phyloP scores from a whole-genome alignment of 768 basidiomycete species.

The Pilatotrama ljubarskyi region DNA sequence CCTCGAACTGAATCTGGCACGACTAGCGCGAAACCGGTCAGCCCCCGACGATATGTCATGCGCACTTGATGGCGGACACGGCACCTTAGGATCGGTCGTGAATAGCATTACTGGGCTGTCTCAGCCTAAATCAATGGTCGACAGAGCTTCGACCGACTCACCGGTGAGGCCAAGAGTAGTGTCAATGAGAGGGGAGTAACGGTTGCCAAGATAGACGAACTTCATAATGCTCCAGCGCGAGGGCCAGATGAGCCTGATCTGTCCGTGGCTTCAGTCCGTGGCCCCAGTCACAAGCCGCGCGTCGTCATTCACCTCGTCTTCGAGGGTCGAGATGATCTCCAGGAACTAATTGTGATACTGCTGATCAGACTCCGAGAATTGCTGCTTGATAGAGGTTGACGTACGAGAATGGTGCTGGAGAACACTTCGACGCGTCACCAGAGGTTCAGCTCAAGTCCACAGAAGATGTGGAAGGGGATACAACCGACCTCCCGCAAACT shows the following conservation, averaged over 20 bases:
- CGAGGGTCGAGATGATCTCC: not conserved
- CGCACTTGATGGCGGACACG: not conserved
- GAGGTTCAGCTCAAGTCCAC: not conserved
- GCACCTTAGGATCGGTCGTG: not conserved
- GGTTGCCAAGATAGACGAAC: not conserved
- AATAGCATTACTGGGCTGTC: not conserved
- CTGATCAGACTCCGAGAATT: not conserved
- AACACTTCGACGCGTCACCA: not conserved
- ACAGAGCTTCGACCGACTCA: not conserved
- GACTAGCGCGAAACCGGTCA: not conserved
- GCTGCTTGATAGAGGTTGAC: too few species aligned
- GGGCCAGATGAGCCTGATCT: conserved; percentile 7
- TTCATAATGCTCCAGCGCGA: conserved; percentile 5
- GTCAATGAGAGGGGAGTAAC: conserved; percentile 8
- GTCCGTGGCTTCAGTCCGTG: not conserved
- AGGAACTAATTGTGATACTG: not conserved
- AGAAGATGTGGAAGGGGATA: not conserved
- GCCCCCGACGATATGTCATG: too few species aligned
- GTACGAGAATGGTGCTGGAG: not conserved
- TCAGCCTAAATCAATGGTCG: too few species aligned
- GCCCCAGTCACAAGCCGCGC: too few species aligned
- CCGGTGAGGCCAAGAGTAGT: not conserved
- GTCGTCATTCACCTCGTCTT: not conserved
- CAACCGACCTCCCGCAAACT: not conserved
- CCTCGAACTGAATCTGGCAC: not conserved